Base-by-base conservation (phyloP, 768 basidiomycete genomes). In the Boletus subcaerulescens region DNA sequence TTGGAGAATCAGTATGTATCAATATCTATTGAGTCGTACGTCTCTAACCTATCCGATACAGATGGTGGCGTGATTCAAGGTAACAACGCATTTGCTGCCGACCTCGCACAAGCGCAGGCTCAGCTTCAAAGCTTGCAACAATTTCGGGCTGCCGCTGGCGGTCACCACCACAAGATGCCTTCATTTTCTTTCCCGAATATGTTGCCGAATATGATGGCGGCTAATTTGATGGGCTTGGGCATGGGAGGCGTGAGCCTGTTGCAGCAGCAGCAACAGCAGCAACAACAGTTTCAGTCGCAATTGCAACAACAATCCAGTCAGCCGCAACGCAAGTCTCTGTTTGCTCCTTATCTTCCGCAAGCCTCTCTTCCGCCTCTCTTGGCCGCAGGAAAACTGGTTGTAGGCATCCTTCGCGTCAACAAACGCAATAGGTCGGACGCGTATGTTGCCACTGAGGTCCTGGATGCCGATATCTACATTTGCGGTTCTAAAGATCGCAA, bases 401-500 rank as follows among this genome's bases (percentile, higher is more conserved):
- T 98, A 42, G 97, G 97, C 58, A 94, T 97, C 50, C 74, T 99
- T 48, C 87, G 97, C 33, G 97, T 98, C 61, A 98, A 98, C 76
- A 98, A 98, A 76, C 88, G 96, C 63, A 98, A 98, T 70, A 85
- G 97, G 52, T 98, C 95, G 17, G 97, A 99, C 70, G 97, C 97
- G 9, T 99, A 98, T 70, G 95, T 99, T 52, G 90, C 97, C 14
- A 98, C 96, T 12, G 97, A 98, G 69, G 95, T 98, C 32, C 75
- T 99, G 47, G 97, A 99, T 68, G 95, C 96, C 52, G 97, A 99
- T 65, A 98, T 99, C 69, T 99, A 98, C 65, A 98, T 98, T 56
- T 97, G 95, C 65, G 96, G 97, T 41, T 98, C 95, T 33, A 98
- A 98, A 69, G 97, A 99, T 72, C 90, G 97, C 60, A 99, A 99